Evolutionary conservation across 768 basidiomycete genomes (phyloP).

Genomic region (Xanthoconium purpureum): DNA sequence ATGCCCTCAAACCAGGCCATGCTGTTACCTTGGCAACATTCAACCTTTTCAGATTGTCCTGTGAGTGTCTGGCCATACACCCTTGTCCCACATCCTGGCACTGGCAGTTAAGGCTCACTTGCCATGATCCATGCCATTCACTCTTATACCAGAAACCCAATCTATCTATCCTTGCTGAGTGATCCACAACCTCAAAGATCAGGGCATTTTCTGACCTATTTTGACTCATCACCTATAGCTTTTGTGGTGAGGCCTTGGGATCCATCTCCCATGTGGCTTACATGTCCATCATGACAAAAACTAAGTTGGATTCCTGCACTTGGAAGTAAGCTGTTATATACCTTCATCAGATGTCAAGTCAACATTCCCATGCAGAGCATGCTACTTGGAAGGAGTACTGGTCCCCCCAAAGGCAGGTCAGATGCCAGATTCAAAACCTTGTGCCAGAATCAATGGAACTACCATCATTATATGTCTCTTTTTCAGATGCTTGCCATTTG

Average conservation of each 20-base stretch:
- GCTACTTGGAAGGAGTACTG: conserved; percentile 76
- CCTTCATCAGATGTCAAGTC: background rate
- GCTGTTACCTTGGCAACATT: conserved; percentile 86
- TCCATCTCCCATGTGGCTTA: no score
- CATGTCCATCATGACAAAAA: conserved; percentile 88
- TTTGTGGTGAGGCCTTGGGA: conserved; percentile 94
- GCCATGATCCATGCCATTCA: no score
- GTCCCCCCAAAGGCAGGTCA: conserved; percentile 68
- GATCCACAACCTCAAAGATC: conserved; percentile 95
- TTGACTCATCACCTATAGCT: conserved; percentile 87
- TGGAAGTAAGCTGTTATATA: conserved; percentile 72
- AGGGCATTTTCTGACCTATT: conserved; percentile 82
- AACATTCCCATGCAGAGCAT: conserved; percentile 51
- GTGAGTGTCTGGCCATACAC: conserved; percentile 38
- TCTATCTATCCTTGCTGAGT: conserved; percentile 85
- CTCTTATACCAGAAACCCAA: conserved; percentile 64
- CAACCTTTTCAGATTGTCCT: conserved; percentile 87
- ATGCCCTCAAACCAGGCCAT: conserved; percentile 54
- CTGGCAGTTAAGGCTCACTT: conserved; percentile 71
- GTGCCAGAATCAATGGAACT: conserved; percentile 94
- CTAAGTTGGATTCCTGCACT: conserved; percentile 73
- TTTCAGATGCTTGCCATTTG: background rate
- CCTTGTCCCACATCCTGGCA: background rate
- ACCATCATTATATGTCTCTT: conserved; percentile 63
- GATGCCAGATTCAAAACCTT: conserved; percentile 76